phyloP scores from a whole-genome alignment of 2,329 filamentous ascomycete species.

The Aschersonia sp. region DNA sequence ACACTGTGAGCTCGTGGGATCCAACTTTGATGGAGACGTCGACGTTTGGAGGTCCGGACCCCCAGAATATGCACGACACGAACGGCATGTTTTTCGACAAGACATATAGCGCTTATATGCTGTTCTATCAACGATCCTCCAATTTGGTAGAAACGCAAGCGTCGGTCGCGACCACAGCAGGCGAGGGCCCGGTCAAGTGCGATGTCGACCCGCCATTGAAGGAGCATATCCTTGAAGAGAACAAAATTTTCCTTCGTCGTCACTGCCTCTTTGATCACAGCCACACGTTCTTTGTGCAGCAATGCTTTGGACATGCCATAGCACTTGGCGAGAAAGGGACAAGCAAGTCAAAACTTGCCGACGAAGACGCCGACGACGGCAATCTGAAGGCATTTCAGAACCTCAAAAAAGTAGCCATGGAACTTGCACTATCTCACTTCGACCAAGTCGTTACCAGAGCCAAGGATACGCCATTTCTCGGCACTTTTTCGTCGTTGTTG shows the following conservation, averaged over 20 bases:
- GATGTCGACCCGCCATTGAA: constrained; percentile 29
- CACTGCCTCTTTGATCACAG: constrained; percentile 67
- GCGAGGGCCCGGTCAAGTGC: constrained; percentile 23
- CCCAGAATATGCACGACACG: constrained; percentile 28
- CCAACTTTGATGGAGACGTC: constrained; percentile 54
- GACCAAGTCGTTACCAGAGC: constrained; percentile 61
- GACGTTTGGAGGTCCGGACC: constrained; percentile 63
- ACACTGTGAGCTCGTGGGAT: constrained; percentile 65
- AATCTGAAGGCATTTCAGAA: constrained; percentile 6
- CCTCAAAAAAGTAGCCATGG: constrained; percentile 35
- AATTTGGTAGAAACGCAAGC: constrained; percentile 30
- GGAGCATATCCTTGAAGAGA: constrained; percentile 54
- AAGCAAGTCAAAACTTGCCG: not conserved
- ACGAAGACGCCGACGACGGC: constrained; percentile 1
- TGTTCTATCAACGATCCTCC: constrained; percentile 81
- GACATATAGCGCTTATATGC: constrained; percentile 85
- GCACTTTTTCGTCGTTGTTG: constrained; percentile 34
- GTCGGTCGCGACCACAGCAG: not conserved
- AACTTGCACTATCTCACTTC: constrained; percentile 47
- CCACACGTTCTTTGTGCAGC: constrained; percentile 52
- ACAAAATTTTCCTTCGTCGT: constrained; percentile 56
- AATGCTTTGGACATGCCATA: constrained; percentile 43
- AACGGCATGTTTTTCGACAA: constrained; percentile 44
- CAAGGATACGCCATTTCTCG: constrained; percentile 52
- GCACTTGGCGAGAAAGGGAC: constrained; percentile 21